A percentile compares a stretch with the other conserved stretches of the same genome.
Evolutionary conservation across 768 basidiomycete species (phyloP).

Genomic region (Leccinum aurantiacum): DNA sequence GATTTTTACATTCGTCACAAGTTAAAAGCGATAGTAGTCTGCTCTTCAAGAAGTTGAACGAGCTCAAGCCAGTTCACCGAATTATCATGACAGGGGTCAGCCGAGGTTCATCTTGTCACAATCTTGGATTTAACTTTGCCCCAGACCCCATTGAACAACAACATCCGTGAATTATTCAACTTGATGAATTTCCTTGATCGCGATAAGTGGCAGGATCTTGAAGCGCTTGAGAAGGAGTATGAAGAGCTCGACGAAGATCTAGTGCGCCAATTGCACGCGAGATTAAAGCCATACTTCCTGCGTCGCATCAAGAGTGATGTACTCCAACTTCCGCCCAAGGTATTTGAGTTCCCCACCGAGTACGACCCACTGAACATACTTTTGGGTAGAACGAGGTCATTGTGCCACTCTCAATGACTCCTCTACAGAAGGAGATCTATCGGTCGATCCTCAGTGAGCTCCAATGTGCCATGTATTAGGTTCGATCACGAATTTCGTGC

Average conservation of each 20-base stretch:
- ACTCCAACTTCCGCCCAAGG: conserved; percentile 89
- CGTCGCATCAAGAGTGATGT: conserved; percentile 94
- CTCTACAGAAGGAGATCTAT: conserved; percentile 86
- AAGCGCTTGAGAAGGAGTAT: conserved; percentile 70
- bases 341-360: conserved; percentile 27
- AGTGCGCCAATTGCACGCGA: conserved; percentile 74
- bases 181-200: conserved; percentile 95
- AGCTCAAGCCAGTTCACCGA: conserved; percentile 74
- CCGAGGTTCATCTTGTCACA: not conserved
- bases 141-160: conserved; percentile 94
- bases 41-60: conserved; percentile 80
- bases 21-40: conserved; percentile 83
- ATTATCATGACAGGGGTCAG: conserved; percentile 87
- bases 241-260: conserved; percentile 77
- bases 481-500: conserved; percentile 9
- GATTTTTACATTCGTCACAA: conserved; percentile 32
- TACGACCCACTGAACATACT: conserved; percentile 3
- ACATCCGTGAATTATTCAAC: conserved; percentile 94
- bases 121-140: not conserved
- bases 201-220: conserved; percentile 70
- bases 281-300: conserved; percentile 86
- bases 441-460: conserved; percentile 73
- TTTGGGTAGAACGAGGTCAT: conserved; percentile 78
- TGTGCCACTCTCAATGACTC: conserved; percentile 85
- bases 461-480: conserved; percentile 12